A percentile compares a stretch with the other conserved stretches of the same genome.
Evolutionary conservation across 108 stramenopile genomes (phyloP).

Genomic region (Skeletonema menzelii): DNA sequence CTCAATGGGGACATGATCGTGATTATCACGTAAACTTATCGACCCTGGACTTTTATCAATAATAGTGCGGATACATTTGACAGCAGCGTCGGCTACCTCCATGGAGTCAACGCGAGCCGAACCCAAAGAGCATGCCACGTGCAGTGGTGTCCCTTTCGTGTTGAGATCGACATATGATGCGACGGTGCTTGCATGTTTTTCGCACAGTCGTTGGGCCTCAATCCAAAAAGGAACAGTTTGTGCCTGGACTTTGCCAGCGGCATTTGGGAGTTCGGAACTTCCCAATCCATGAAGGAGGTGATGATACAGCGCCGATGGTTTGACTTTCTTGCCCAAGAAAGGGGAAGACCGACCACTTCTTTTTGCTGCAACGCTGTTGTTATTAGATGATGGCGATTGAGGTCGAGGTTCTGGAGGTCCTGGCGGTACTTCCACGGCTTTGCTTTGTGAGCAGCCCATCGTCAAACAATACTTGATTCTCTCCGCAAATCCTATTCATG

Average conservation of each 20-base stretch:
- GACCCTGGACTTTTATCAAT: constrained; percentile 34
- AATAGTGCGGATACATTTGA: constrained; percentile 33
- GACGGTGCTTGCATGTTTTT: constrained; percentile 1
- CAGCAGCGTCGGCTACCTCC: constrained; percentile 13
- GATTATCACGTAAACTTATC: constrained; percentile 32
- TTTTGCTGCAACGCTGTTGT: background rate
- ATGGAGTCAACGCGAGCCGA: constrained; percentile 15
- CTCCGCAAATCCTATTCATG: no score
- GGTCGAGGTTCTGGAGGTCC: background rate
- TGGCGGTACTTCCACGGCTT: background rate
- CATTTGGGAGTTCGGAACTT: background rate
- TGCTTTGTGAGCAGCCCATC: background rate
- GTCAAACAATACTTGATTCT: background rate
- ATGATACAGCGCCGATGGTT: background rate
- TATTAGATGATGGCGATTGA: background rate
- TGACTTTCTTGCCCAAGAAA: background rate
- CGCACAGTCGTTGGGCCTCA: constrained; percentile 14
- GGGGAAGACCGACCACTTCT: background rate
- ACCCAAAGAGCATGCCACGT: constrained; percentile 67
- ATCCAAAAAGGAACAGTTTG: constrained; percentile 24
- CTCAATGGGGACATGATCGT: constrained; percentile 57
- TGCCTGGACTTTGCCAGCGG: constrained; percentile 1
- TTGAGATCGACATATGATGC: constrained; percentile 51
- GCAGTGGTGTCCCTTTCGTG: constrained; percentile 64
- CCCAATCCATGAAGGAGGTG: constrained; percentile 1